Base-by-base conservation (phyloP, 2,329 filamentous ascomycete species). In the Colletotrichum tropicale region DNA sequence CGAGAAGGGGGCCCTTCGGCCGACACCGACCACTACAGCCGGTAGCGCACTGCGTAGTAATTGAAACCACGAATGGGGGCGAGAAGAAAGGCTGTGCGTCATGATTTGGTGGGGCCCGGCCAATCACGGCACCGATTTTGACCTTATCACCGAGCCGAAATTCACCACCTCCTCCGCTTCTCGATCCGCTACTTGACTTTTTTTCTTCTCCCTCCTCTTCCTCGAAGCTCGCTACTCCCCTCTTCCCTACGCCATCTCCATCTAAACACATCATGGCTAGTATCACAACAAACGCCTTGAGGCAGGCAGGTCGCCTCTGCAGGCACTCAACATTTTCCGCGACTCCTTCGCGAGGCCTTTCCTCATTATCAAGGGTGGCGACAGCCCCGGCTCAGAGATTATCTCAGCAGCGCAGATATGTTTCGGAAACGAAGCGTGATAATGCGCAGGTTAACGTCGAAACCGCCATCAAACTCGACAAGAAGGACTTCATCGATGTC, bases 391-490 rank as follows among this genome's bases (percentile, higher is more conserved):
- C 79, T 13, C 77, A 80, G 52, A 81, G 80, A 71, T 74, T 80
- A 55, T 69, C 72, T 56, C 77, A 76, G 67, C 86, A 88, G 80
- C 91, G 95, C 82, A 90, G 88, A 80, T 98, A 98, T 89, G 96
- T 98, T 78, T 94, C 95, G 32, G 94, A 96, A 87, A 94, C 94
- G 76, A 95, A 94, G 88, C 90, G 92, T 78, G 93, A 95, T 80
- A 91, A 92, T 84, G 95, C 95, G 66, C 95, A 96, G 83, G 94
- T 98, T 81, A 93, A 92, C 80, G 87, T 95, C 74, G 95, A 98
- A 81, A 94, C 94, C 13, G 93, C 95, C 76, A 96, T 98, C 85
- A 94, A 94, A 84, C 89, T 96, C 76, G 95, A 98, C 79, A 95
- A 96, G 86, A 94, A 94, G 84, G 93, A 94, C 36, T 97, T 98